phyloP scores from a whole-genome alignment of 2,329 filamentous ascomycete species.

The Lecanicillium sp. region DNA sequence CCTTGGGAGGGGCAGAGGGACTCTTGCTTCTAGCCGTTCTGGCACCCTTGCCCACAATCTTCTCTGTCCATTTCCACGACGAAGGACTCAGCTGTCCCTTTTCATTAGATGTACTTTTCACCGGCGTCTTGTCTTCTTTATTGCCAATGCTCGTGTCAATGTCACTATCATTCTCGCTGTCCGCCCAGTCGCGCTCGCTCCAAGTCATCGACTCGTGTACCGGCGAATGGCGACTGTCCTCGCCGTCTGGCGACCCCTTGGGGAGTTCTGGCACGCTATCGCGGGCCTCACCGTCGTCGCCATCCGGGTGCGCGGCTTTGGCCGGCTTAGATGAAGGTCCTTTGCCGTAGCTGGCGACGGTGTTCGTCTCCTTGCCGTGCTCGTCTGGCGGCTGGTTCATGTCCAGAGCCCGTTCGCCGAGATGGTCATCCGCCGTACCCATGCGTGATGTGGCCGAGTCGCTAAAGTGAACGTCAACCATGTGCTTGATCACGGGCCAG shows the following conservation, averaged over 20 bases:
- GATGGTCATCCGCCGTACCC: conserved; percentile 59
- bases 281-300: conserved; percentile 9
- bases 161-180: conserved; percentile 39
- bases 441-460: conserved; percentile 56
- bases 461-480: conserved; percentile 90
- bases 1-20: conserved; percentile 7
- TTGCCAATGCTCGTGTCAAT: conserved; percentile 8
- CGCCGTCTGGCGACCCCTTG: conserved; percentile 7
- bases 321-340: conserved; percentile 3
- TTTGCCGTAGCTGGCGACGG: neutral
- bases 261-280: conserved; percentile 41
- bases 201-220: conserved; percentile 42
- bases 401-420: conserved; percentile 61
- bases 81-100: conserved; percentile 5
- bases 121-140: conserved; percentile 9
- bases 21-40: conserved; percentile 19
- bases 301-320: neutral
- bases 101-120: conserved; percentile 7
- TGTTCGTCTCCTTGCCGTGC: conserved; percentile 58
- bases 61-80: conserved; percentile 46
- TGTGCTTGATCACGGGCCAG: conserved; percentile 92
- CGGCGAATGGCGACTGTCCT: conserved; percentile 5
- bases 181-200: conserved; percentile 59
- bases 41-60: conserved; percentile 40
- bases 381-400: conserved; percentile 47